phyloP scores from a whole-genome alignment of 345 rosid species.

The Arabis hirsuta region DNA sequence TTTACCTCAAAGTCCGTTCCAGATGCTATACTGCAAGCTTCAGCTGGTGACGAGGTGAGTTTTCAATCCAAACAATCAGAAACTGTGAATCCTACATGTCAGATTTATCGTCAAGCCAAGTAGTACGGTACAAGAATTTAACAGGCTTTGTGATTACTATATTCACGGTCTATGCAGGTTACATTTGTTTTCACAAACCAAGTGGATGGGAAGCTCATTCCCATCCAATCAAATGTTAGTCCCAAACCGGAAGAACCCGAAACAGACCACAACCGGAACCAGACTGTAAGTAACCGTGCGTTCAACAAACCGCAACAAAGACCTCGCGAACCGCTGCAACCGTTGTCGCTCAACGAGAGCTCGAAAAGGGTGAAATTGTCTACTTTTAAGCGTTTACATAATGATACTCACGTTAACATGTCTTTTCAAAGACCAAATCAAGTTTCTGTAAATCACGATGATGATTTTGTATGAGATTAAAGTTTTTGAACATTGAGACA shows the following conservation, averaged over 20 bases:
- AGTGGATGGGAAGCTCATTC: constrained; percentile 90
- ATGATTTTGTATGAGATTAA: constrained; percentile 53
- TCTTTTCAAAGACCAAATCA: constrained; percentile 52
- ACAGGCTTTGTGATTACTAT: constrained; percentile 11
- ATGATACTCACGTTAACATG: constrained; percentile 35
- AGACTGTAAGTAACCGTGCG: constrained; percentile 36
- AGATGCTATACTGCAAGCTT: constrained; percentile 81
- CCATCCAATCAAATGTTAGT: constrained; percentile 62
- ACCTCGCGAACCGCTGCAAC: constrained; percentile 45
- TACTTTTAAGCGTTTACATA: constrained; percentile 43
- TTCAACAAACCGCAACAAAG: constrained; percentile 47
- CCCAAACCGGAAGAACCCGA: constrained; percentile 42
- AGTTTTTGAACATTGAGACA: constrained; percentile 5
- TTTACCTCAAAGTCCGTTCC: constrained; percentile 73
- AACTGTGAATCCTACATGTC: not conserved
- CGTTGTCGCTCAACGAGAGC: constrained; percentile 39
- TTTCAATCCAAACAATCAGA: not conserved
- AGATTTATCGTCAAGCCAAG: constrained; percentile 4
- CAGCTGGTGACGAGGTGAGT: constrained; percentile 91
- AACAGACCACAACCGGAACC: constrained; percentile 38
- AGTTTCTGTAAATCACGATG: constrained; percentile 45
- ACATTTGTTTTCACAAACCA: constrained; percentile 90
- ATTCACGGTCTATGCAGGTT: constrained; percentile 54
- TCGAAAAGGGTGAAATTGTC: constrained; percentile 36
- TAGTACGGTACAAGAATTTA: not conserved